A percentile compares a stretch with the other conserved stretches of the same genome.
These are phyloP conservation scores for Cerrena zonata DNA, from an alignment of 1,284 basidiomycete species.

Conservation along the genomic window DNA sequence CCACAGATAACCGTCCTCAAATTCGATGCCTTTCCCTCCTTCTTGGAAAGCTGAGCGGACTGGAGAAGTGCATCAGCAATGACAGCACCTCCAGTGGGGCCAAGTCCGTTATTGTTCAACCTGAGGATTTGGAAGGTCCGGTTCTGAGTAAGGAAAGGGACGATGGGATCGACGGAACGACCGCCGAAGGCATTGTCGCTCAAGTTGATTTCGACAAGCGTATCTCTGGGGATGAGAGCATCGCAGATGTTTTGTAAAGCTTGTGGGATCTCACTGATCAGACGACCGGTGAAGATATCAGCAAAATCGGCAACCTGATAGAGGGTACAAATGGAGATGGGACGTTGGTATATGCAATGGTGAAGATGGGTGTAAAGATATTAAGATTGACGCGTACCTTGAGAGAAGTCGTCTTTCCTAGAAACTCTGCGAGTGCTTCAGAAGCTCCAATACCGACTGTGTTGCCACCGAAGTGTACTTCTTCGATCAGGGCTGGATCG, in stretches of 20 bases:
- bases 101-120: slow-evolving; percentile 96
- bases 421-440: slow-evolving; percentile 75
- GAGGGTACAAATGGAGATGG: background rate
- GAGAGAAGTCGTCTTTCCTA: slow-evolving; percentile 65
- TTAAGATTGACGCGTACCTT: slow-evolving; percentile 44
- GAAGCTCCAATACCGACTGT: slow-evolving; percentile 94
- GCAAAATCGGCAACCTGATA: slow-evolving; percentile 87
- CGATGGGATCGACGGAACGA: slow-evolving; percentile 91
- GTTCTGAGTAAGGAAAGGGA: slow-evolving; percentile 81
- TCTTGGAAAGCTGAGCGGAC: slow-evolving; percentile 69
- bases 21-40: slow-evolving; percentile 63
- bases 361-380: background rate
- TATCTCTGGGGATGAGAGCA: slow-evolving; percentile 73
- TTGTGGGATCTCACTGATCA: slow-evolving; percentile 92
- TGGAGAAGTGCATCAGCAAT: slow-evolving; percentile 81
- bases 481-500: slow-evolving; percentile 67
- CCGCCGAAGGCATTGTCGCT: slow-evolving; percentile 97
- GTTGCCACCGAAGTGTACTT: slow-evolving; percentile 92
- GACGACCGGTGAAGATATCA: slow-evolving; percentile 95
- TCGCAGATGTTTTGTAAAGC: slow-evolving; percentile 87
- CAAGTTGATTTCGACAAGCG: slow-evolving; percentile 84
- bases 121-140: slow-evolving; percentile 77
- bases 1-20: slow-evolving; percentile 86
- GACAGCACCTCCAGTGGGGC: slow-evolving; percentile 83
- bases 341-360: slow-evolving; percentile 3